These are phyloP conservation scores for Lactarius tabidus DNA, from an alignment of 768 basidiomycete species.

Conservation along the genomic window DNA sequence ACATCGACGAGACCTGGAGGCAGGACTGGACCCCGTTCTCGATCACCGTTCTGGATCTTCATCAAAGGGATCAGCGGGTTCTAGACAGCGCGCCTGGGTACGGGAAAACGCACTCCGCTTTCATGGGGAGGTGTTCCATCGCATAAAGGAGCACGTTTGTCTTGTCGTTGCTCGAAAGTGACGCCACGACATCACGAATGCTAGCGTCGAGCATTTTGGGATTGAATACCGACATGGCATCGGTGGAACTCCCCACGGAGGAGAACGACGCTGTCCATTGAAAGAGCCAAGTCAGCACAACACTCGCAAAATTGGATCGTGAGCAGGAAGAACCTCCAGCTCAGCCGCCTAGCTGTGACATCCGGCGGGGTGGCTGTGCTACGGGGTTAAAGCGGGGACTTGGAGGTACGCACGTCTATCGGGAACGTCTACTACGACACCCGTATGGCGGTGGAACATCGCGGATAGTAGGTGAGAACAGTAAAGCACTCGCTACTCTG, in stretches of 20 bases:
- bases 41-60: constrained; percentile 55
- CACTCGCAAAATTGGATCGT: neutral
- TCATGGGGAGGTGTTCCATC: constrained; percentile 73
- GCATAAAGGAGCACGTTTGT: constrained; percentile 71
- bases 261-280: constrained; percentile 1
- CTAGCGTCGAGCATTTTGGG: constrained; percentile 74
- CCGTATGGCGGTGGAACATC: constrained; percentile 15
- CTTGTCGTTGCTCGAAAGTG: constrained; percentile 61
- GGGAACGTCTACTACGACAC: constrained; percentile 18
- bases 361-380: neutral
- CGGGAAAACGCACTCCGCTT: constrained; percentile 46
- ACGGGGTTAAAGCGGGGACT: neutral
- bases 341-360: neutral
- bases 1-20: constrained; percentile 51
- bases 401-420: constrained; percentile 13
- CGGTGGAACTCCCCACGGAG: neutral
- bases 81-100: neutral
- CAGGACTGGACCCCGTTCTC: constrained; percentile 75
- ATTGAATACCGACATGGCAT: constrained; percentile 60
- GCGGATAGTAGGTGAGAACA: neutral
- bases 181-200: constrained; percentile 60
- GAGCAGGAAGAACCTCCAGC: neutral
- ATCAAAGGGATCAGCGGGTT: constrained; percentile 11
- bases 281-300: neutral
- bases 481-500: neutral